A percentile compares a stretch with the other conserved stretches of the same genome.
Evolutionary conservation across 2,329 filamentous ascomycete genomes (phyloP).

Genomic region (Botrytis galanthina): DNA sequence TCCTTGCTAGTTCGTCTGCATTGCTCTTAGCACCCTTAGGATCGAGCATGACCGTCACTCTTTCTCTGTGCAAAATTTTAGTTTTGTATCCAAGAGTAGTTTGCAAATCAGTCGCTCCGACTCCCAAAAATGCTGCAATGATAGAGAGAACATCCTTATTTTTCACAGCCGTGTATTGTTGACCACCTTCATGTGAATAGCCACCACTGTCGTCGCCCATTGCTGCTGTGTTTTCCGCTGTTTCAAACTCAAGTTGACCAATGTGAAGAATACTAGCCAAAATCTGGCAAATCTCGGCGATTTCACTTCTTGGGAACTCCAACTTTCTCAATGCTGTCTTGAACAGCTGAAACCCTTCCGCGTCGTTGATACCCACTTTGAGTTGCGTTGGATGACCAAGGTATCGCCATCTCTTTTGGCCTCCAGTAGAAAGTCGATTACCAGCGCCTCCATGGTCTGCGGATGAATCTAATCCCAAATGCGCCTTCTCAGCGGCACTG

Average conservation of each 20-base stretch:
- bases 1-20: constrained; percentile 89
- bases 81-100: constrained; percentile 91
- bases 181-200: constrained; percentile 91
- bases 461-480: constrained; percentile 60
- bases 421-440: constrained; percentile 48
- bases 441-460: constrained; percentile 40
- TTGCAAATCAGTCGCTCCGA: constrained; percentile 78
- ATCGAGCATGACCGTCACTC: constrained; percentile 98
- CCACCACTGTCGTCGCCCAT: constrained; percentile 89
- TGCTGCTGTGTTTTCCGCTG: constrained; percentile 72
- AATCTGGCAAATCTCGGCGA: constrained; percentile 95
- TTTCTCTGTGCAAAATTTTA: constrained; percentile 91
- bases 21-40: constrained; percentile 85
- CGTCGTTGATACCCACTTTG: constrained; percentile 94
- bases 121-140: constrained; percentile 90
- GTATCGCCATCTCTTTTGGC: constrained; percentile 89
- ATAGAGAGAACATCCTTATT: constrained; percentile 88
- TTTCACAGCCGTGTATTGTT: constrained; percentile 80
- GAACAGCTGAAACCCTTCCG: constrained; percentile 94
- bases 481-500: constrained; percentile 82
- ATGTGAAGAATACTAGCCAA: constrained; percentile 94
- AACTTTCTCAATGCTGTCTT: constrained; percentile 92
- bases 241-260: constrained; percentile 92
- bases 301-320: constrained; percentile 88
- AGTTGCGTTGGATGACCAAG: constrained; percentile 94